Evolutionary conservation across 2,329 filamentous ascomycete species (phyloP).

Genomic region (Sphaceloma murrayae): DNA sequence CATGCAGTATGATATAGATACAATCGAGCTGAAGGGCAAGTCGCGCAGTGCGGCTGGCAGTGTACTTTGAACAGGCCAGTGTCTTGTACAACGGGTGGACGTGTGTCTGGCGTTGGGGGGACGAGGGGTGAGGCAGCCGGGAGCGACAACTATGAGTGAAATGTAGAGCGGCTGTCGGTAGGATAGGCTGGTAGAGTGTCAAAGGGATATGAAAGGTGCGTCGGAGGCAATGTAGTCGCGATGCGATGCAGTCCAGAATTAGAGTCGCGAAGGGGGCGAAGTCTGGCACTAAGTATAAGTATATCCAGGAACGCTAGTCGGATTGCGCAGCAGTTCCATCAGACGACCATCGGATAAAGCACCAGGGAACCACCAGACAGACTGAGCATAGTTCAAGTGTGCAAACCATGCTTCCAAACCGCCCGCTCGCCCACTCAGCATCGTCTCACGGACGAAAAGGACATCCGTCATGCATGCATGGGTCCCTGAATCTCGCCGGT

Average conservation of each 20-base stretch:
- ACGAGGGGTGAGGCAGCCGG: background rate
- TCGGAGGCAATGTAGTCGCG: constrained; percentile 1
- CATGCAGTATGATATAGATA: constrained; percentile 3
- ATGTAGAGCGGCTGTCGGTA: background rate
- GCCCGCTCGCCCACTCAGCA: too few relatives aligned
- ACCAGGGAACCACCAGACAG: constrained; percentile 11
- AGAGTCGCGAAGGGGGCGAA: constrained; percentile 16
- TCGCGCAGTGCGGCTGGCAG: constrained; percentile 6
- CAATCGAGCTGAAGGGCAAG: constrained; percentile 6
- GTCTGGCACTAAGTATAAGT: constrained; percentile 17
- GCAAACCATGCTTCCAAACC: too few relatives aligned
- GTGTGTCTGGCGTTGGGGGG: too few relatives aligned
- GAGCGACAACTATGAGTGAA: too few relatives aligned
- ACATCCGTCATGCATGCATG: constrained; percentile 12
- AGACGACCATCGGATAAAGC: too few relatives aligned
- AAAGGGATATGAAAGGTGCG: background rate
- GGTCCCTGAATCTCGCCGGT: constrained; percentile 14
- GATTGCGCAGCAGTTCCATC: constrained; percentile 15
- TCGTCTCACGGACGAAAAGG: constrained; percentile 1
- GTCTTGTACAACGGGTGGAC: background rate
- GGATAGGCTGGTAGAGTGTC: constrained; percentile 1
- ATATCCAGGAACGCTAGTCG: constrained; percentile 12
- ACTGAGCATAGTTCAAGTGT: constrained; percentile 13
- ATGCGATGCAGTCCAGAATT: constrained; percentile 11
- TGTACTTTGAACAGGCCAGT: constrained; percentile 2